Evolutionary conservation across 768 basidiomycete genomes (phyloP).

Genomic region (Rubroboletus pulcherrimus): DNA sequence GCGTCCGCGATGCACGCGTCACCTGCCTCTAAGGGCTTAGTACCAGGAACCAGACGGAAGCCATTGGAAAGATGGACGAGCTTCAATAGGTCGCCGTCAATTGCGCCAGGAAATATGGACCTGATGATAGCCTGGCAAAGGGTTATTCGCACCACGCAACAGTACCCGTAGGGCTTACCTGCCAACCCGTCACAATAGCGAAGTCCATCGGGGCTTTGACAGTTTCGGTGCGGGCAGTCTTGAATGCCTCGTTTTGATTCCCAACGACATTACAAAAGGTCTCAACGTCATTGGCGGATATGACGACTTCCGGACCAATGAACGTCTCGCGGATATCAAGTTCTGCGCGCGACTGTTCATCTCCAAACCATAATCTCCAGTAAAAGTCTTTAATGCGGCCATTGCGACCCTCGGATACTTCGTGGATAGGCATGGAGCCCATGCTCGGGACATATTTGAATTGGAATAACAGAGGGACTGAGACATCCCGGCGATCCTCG

Average conservation of each 20-base stretch:
- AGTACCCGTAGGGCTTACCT: conserved; percentile 51
- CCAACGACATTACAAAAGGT: conserved; percentile 91
- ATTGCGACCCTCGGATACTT: conserved; percentile 80
- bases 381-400: conserved; percentile 94
- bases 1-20: conserved; percentile 91
- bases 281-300: conserved; percentile 75
- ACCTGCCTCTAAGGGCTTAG: conserved; percentile 72
- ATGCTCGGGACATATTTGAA: conserved; percentile 86
- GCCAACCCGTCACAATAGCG: conserved; percentile 97
- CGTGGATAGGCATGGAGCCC: conserved; percentile 91
- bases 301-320: conserved; percentile 79
- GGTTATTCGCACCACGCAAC: conserved; percentile 2
- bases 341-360: conserved; percentile 69
- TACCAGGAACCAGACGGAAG: conserved; percentile 83
- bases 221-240: conserved; percentile 59
- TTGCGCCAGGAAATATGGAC: conserved; percentile 87
- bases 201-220: conserved; percentile 97
- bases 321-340: conserved; percentile 81
- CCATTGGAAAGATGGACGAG: conserved; percentile 97
- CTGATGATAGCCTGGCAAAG: conserved; percentile 92
- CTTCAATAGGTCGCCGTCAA: conserved; percentile 93
- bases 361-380: conserved; percentile 98
- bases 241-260: conserved; percentile 89
- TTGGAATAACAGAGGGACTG: conserved; percentile 76
- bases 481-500: conserved; percentile 75